A percentile compares a stretch with the other conserved stretches of the same genome.
Conservation (phyloP, 2,329 filamentous ascomycete genomes). For the Beauveria sp. region DNA sequence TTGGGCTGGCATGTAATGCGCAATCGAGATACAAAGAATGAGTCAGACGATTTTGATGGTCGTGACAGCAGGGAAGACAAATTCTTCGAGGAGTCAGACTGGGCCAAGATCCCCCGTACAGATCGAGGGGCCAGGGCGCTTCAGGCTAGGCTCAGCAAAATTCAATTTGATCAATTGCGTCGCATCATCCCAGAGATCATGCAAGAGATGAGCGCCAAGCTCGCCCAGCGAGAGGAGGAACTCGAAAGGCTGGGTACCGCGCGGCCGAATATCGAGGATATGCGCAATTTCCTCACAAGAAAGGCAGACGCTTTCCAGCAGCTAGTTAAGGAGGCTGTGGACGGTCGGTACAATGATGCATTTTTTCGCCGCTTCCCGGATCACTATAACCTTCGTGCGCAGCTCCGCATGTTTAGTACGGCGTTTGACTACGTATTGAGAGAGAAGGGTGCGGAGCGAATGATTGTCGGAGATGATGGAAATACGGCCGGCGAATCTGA, state of each 20-base stretch:
- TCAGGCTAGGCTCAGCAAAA: constrained; percentile 20
- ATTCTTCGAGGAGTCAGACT: constrained; percentile 19
- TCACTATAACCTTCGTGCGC: constrained; percentile 15
- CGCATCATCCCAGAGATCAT: constrained; percentile 17
- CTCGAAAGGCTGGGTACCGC: constrained; percentile 10
- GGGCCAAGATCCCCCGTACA: background rate
- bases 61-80: constrained; percentile 22
- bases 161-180: constrained; percentile 18
- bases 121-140: constrained; percentile 21
- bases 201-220: constrained; percentile 13
- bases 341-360: constrained; percentile 13
- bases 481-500: background rate
- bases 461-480: constrained; percentile 1
- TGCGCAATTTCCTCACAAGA: constrained; percentile 21
- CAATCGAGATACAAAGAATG: constrained; percentile 30
- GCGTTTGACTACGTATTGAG: constrained; percentile 16
- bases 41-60: constrained; percentile 9
- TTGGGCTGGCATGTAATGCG: constrained; percentile 44
- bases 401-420: constrained; percentile 16
- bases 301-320: constrained; percentile 24
- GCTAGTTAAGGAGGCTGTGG: constrained; percentile 11
- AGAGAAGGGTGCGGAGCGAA: constrained; percentile 9
- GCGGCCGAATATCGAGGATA: constrained; percentile 15
- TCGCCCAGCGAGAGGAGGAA: constrained; percentile 7
- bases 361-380: constrained; percentile 23